phyloP scores from a whole-genome alignment of 352 stramenopile genomes.

The Poterioochromonas sp. region DNA sequence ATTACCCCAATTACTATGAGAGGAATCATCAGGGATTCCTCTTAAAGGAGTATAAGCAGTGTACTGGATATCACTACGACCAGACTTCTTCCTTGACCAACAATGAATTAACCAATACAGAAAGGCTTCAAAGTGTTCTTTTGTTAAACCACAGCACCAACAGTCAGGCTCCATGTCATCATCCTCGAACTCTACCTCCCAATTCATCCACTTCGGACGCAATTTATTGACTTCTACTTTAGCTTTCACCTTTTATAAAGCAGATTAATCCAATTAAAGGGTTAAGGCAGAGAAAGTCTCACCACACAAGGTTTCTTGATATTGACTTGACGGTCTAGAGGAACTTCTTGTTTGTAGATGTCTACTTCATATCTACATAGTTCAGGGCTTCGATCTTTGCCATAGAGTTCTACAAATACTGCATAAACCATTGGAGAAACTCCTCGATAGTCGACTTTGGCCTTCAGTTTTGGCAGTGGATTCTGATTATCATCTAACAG shows the following conservation, averaged over 20 bases:
- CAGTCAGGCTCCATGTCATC: background rate
- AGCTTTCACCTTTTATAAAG: background rate
- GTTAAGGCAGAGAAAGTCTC: background rate
- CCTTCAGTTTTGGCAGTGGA: background rate
- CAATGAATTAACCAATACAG: constrained; percentile 25
- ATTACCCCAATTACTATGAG: background rate
- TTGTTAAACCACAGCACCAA: constrained; percentile 31
- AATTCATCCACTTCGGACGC: constrained; percentile 29
- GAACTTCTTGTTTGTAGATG: constrained; percentile 28
- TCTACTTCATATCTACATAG: constrained; percentile 24
- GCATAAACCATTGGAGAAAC: constrained; percentile 17
- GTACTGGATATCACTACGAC: constrained; percentile 19
- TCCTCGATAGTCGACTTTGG: constrained; percentile 27
- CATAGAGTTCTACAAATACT: constrained; percentile 26
- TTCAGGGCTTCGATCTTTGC: constrained; percentile 1
- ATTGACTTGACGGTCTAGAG: background rate
- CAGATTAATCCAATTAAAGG: background rate
- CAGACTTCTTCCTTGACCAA: background rate
- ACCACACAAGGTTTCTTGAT: background rate
- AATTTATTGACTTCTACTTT: constrained; percentile 22
- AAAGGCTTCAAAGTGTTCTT: constrained; percentile 31
- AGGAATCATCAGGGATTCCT: constrained; percentile 1
- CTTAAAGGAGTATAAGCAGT: background rate
- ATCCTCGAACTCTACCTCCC: constrained; percentile 3
- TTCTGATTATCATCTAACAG: constrained; percentile 3